Conservation (phyloP, 2,329 filamentous ascomycete genomes). For the Diaporthe ilicicola region DNA sequence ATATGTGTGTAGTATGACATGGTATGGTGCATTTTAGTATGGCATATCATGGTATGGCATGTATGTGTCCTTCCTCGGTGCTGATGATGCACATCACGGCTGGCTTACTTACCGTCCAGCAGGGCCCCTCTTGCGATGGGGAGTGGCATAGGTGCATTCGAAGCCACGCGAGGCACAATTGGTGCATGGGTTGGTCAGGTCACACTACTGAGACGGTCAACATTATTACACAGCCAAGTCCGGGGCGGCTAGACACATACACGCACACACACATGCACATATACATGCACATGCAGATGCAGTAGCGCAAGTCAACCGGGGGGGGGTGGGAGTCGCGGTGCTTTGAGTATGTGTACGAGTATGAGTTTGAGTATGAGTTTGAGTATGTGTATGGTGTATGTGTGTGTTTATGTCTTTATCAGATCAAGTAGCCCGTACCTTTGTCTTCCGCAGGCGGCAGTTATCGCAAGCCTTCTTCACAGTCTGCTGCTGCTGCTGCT, state of each 20-base stretch:
- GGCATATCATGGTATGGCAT: not conserved
- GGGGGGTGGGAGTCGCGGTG: not conserved
- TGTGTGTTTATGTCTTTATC: not conserved
- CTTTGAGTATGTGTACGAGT: no score
- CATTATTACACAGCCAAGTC: not conserved
- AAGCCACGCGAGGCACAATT: constrained; percentile 30
- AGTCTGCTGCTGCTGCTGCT: constrained; percentile 6
- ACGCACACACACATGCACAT: not conserved
- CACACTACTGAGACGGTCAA: constrained; percentile 19
- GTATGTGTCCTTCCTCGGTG: not conserved
- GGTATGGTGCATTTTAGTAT: not conserved
- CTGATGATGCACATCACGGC: no score
- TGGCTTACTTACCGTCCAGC: constrained; percentile 24
- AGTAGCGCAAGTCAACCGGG: not conserved
- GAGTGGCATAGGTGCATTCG: constrained; percentile 29
- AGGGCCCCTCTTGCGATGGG: constrained; percentile 29
- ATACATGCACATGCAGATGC: not conserved
- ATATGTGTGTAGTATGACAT: not conserved
- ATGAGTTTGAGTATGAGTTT: not conserved
- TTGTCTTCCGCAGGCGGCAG: constrained; percentile 26
- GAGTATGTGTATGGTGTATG: not conserved
- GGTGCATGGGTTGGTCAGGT: constrained; percentile 24
- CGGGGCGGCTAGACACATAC: no score
- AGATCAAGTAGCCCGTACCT: not conserved
- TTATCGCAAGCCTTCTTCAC: constrained; percentile 29